A percentile compares a stretch with the other conserved stretches of the same genome.
phyloP scores from a whole-genome alignment of 169 alveolate genomes.

The Plasmodium malariae region DNA sequence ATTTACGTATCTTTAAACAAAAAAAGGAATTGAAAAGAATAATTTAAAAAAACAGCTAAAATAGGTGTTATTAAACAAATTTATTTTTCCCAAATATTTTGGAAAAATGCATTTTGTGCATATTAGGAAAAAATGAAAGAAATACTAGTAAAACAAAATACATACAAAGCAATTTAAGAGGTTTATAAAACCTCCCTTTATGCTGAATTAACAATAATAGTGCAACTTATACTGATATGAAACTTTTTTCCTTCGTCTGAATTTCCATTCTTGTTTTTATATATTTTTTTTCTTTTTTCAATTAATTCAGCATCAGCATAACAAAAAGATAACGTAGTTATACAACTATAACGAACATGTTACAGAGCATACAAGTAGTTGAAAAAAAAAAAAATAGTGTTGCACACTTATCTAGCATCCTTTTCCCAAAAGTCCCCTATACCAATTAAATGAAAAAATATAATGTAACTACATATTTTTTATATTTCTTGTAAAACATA shows the following conservation, averaged over 20 bases:
- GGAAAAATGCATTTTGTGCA: not conserved
- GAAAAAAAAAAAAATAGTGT: too few relatives aligned
- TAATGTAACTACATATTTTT: not conserved
- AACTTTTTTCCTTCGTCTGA: not conserved
- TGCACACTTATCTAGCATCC: too few relatives aligned
- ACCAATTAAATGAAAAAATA: not conserved
- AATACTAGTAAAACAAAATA: not conserved
- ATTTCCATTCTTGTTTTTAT: slow-evolving; percentile 3
- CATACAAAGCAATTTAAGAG: not conserved
- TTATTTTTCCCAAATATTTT: too few relatives aligned
- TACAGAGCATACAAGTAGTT: too few relatives aligned
- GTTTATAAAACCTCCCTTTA: not conserved
- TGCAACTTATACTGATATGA: too few relatives aligned
- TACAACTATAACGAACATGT: too few relatives aligned
- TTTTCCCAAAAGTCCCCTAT: too few relatives aligned
- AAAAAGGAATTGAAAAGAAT: too few relatives aligned
- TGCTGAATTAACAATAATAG: not conserved
- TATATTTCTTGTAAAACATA: slow-evolving; percentile 5
- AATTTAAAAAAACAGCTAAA: not conserved
- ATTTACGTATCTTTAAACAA: not conserved
- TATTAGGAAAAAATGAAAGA: not conserved
- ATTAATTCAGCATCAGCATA: too few relatives aligned
- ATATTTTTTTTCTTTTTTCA: too few relatives aligned
- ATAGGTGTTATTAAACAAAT: not conserved
- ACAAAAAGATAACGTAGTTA: too few relatives aligned